These are phyloP conservation scores for Termitomyces sp. DNA, from an alignment of 768 basidiomycete species.

Conservation along the genomic window DNA sequence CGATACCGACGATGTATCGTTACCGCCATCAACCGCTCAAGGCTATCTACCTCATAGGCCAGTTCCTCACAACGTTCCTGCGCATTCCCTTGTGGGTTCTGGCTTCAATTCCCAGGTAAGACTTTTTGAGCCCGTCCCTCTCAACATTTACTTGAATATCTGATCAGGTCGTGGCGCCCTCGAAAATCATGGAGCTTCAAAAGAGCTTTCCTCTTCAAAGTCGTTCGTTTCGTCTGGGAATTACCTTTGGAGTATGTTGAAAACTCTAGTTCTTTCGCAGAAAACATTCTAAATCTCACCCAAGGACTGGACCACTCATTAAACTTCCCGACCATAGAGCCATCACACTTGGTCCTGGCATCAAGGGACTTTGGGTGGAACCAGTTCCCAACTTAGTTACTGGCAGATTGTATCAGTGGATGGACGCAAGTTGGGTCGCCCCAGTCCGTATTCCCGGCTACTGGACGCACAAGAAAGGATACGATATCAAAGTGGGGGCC, in stretches of 20 bases:
- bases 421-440: constrained; percentile 30
- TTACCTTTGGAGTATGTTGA: constrained; percentile 22
- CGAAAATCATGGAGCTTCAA: constrained; percentile 39
- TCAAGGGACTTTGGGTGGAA: constrained; percentile 46
- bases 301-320: constrained; percentile 30
- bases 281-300: neutral
- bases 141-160: neutral
- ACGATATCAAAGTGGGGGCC: constrained; percentile 27
- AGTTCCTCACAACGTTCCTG: constrained; percentile 31
- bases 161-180: constrained; percentile 36
- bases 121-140: neutral
- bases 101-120: constrained; percentile 30
- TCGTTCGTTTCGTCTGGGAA: constrained; percentile 24
- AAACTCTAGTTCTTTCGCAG: neutral
- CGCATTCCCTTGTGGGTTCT: constrained; percentile 47
- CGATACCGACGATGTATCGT: constrained; percentile 20
- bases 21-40: constrained; percentile 45
- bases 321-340: constrained; percentile 32
- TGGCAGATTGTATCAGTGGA: constrained; percentile 38
- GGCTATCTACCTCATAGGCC: constrained; percentile 39
- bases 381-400: constrained; percentile 35
- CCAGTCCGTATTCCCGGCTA: constrained; percentile 51
- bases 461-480: constrained; percentile 44
- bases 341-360: constrained; percentile 32
- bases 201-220: constrained; percentile 31